These are phyloP conservation scores for Chlorella sp. DNA, from an alignment of 139 green algal species.

Conservation along the genomic window DNA sequence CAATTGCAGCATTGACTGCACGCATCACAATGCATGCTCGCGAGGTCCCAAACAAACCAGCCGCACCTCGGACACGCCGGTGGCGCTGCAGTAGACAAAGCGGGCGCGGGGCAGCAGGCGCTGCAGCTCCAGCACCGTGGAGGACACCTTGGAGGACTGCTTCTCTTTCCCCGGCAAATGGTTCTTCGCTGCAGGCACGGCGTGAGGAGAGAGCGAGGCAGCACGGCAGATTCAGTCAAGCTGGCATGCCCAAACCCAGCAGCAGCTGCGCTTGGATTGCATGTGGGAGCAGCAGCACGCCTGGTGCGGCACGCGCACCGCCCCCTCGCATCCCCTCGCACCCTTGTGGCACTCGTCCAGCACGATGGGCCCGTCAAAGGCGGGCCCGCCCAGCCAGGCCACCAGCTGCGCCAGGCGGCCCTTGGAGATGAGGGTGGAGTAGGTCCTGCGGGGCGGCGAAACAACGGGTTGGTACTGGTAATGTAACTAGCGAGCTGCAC, in stretches of 20 bases:
- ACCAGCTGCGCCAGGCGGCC: slow-evolving; percentile 75
- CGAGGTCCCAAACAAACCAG: too few relatives aligned
- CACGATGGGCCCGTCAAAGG: slow-evolving; percentile 76
- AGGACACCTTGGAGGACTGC: slow-evolving; percentile 71
- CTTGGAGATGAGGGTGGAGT: slow-evolving; percentile 73
- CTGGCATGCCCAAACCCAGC: too few relatives aligned
- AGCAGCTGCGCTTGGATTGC: too few relatives aligned
- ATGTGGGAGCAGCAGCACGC: too few relatives aligned
- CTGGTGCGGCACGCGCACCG: too few relatives aligned
- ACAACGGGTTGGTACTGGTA: too few relatives aligned
- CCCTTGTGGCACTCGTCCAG: slow-evolving; percentile 80
- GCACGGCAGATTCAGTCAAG: too few relatives aligned
- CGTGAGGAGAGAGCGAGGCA: not conserved
- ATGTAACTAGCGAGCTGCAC: not conserved
- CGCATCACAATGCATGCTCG: too few relatives aligned
- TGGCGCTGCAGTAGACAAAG: slow-evolving; percentile 86
- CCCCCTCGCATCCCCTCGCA: too few relatives aligned
- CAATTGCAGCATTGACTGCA: too few relatives aligned
- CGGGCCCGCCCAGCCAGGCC: slow-evolving; percentile 71
- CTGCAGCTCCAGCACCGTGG: slow-evolving; percentile 78
- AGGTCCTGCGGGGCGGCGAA: slow-evolving; percentile 64
- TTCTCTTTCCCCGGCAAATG: slow-evolving; percentile 63
- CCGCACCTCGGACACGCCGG: slow-evolving; percentile 41
- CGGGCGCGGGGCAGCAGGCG: slow-evolving; percentile 67
- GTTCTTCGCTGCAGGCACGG: slow-evolving; percentile 28